phyloP scores from a whole-genome alignment of 2,329 filamentous ascomycete species.

The Thelonectria olida region DNA sequence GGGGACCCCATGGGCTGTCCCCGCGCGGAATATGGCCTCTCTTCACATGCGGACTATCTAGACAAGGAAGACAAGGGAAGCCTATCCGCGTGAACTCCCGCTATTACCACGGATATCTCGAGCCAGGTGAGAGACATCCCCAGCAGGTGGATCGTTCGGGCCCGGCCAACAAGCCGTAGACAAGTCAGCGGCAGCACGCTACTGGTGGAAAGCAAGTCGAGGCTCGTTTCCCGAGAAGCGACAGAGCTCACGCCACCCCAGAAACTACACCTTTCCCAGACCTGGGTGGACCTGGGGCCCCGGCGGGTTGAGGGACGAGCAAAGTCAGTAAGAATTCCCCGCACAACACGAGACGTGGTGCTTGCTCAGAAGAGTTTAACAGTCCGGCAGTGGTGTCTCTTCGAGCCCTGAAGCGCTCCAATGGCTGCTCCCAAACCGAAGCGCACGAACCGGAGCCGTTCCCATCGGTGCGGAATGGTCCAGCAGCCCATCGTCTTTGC shows the following conservation, averaged over 20 bases:
- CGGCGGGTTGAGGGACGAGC: background rate
- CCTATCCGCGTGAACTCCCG: background rate
- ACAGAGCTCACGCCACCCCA: conserved; percentile 7
- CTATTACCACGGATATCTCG: no score
- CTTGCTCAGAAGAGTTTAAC: background rate
- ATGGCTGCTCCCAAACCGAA: conserved; percentile 14
- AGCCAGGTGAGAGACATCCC: background rate
- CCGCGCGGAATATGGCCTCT: no score
- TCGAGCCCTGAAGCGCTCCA: conserved; percentile 27
- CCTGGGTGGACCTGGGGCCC: conserved; percentile 2
- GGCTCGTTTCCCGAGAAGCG: background rate
- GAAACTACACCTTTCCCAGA: background rate
- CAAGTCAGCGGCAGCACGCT: no score
- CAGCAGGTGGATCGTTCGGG: no score
- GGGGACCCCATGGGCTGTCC: no score
- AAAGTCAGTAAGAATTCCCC: background rate
- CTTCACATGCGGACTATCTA: no score
- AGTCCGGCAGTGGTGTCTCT: background rate
- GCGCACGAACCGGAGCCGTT: conserved; percentile 31
- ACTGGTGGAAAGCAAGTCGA: background rate
- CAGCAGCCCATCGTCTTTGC: no score
- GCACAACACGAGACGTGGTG: background rate
- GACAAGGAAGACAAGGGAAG: no score
- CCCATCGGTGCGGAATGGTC: background rate
- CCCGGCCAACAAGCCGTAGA: no score